A percentile compares a stretch with the other conserved stretches of the same genome.
phyloP scores from a whole-genome alignment of 192 early-diverging fungal species.

The Paraglomus brasilianum region DNA sequence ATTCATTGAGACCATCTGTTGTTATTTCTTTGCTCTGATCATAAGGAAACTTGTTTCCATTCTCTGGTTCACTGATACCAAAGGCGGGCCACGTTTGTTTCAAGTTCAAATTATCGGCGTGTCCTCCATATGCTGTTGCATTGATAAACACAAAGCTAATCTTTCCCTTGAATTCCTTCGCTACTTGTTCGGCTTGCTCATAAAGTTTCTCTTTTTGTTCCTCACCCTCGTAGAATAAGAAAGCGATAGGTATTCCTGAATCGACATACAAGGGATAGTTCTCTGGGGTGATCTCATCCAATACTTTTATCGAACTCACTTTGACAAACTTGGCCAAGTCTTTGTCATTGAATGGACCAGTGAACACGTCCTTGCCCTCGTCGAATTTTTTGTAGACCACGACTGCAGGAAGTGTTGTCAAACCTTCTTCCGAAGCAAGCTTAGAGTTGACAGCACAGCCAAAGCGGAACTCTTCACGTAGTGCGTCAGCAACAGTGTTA shows the following conservation, averaged over 20 bases:
- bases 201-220: constrained; percentile 60
- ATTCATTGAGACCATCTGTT: constrained; percentile 53
- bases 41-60: constrained; percentile 84
- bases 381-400: constrained; percentile 92
- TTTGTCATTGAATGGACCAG: constrained; percentile 56
- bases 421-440: constrained; percentile 52
- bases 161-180: constrained; percentile 85
- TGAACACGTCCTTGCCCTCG: constrained; percentile 75
- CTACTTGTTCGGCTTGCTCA: constrained; percentile 65
- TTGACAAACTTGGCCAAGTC: constrained; percentile 71
- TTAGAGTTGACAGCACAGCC: constrained; percentile 69
- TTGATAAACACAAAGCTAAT: constrained; percentile 92
- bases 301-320: constrained; percentile 75
- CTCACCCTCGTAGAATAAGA: constrained; percentile 74
- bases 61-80: constrained; percentile 77
- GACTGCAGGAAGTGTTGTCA: constrained; percentile 61
- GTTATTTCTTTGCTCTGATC: constrained; percentile 68
- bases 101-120: constrained; percentile 86
- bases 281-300: constrained; percentile 87
- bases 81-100: constrained; percentile 93
- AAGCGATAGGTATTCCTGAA: constrained; percentile 85
- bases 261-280: constrained; percentile 90
- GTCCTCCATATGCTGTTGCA: constrained; percentile 77
- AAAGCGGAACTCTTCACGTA: constrained; percentile 87
- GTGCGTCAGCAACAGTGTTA: constrained; percentile 67